A percentile compares a stretch with the other conserved stretches of the same genome.
phyloP scores from a whole-genome alignment of 768 basidiomycete genomes.

The Serendipita indica region DNA sequence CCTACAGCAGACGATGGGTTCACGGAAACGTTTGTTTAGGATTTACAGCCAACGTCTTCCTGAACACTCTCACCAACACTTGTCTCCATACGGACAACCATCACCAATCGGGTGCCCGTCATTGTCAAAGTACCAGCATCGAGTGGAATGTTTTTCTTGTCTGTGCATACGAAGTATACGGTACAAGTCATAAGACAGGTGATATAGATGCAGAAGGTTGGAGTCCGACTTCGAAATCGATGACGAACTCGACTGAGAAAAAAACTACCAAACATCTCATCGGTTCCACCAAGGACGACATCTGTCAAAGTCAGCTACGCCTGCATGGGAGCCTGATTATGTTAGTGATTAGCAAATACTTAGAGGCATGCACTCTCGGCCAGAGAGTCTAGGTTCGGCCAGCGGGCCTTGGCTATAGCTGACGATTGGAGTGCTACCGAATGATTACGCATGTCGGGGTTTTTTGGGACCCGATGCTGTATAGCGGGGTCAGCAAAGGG shows the following conservation, averaged over 20 bases:
- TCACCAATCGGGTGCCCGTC: not conserved
- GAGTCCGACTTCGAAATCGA: not conserved
- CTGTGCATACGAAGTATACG: not conserved
- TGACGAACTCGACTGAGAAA: not conserved
- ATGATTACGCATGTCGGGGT: not conserved
- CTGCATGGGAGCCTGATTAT: not conserved
- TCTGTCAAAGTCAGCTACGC: not conserved
- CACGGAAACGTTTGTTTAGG: no score
- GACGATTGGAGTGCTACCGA: not conserved
- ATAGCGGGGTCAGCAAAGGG: not conserved
- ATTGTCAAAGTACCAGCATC: not conserved
- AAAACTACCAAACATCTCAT: not conserved
- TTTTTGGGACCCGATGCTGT: not conserved
- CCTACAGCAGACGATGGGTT: no score
- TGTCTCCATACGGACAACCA: not conserved
- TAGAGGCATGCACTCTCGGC: not conserved
- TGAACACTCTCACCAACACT: not conserved
- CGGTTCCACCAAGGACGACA: not conserved
- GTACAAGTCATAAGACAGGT: not conserved
- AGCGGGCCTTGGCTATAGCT: not conserved
- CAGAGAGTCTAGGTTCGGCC: not conserved
- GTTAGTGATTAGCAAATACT: not conserved
- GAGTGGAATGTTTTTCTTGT: not conserved
- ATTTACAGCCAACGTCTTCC: no score
- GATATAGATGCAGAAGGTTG: not conserved